A percentile compares a stretch with the other conserved stretches of the same genome.
phyloP scores from a whole-genome alignment of 1,139 yeast genomes.

The Diutina sp. region DNA sequence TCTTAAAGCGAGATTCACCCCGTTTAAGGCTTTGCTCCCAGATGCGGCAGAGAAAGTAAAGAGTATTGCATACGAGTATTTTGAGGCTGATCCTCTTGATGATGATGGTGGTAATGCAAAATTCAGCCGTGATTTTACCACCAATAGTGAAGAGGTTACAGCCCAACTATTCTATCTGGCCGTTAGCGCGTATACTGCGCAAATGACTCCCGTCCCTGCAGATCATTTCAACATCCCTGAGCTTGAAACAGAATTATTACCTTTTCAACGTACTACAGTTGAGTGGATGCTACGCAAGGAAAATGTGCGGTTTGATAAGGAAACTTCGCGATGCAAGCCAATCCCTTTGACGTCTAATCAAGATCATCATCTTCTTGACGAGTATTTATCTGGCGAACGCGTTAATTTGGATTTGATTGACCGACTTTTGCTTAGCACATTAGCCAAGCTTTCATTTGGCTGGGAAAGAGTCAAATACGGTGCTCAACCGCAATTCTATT shows the following conservation, averaged over 20 bases:
- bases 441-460: slow-evolving; percentile 34
- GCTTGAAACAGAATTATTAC: slow-evolving; percentile 34
- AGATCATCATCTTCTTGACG: slow-evolving; percentile 6
- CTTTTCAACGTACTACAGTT: slow-evolving; percentile 53
- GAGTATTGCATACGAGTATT: not conserved
- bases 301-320: slow-evolving; percentile 27
- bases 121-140: slow-evolving; percentile 2
- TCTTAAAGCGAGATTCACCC: slow-evolving; percentile 5
- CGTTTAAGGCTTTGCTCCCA: slow-evolving; percentile 7
- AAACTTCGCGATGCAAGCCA: slow-evolving; percentile 12
- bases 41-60: slow-evolving; percentile 3
- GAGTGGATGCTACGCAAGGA: slow-evolving; percentile 55
- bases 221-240: slow-evolving; percentile 28
- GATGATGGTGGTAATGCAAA: not conserved
- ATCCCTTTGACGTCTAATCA: slow-evolving; percentile 9
- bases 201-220: slow-evolving; percentile 9
- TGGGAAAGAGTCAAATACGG: slow-evolving; percentile 25
- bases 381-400: slow-evolving; percentile 5
- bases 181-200: slow-evolving; percentile 19
- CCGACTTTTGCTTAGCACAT: slow-evolving; percentile 4
- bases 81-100: not conserved
- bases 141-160: not conserved
- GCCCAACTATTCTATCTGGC: slow-evolving; percentile 17
- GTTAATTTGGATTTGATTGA: not conserved
- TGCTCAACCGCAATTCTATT: slow-evolving; percentile 20